Base-by-base conservation (phyloP, 2,329 filamentous ascomycete species). In the Basipetospora sp. region DNA sequence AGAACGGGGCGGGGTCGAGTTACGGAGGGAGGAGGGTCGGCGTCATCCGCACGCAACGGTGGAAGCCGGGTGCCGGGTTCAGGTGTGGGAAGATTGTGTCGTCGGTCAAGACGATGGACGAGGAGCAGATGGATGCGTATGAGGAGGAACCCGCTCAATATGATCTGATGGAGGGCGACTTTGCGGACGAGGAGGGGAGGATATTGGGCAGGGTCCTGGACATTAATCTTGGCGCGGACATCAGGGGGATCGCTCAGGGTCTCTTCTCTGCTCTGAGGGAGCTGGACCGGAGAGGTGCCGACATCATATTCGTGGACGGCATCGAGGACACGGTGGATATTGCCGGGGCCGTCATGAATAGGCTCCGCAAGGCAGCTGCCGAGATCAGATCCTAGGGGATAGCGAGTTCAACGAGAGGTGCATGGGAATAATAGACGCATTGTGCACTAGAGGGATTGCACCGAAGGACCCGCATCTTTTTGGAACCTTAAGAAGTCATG, bases 281-380 rank as follows among this genome's bases (percentile, higher is more conserved):
- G 47, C 69, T 98, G 44, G 90, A 98, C 55, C 73, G 77, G 49
- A 67, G 75, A 44, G 72, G 76, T 20, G 85, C 85, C 4, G 77
- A 90, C 52, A 67, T 80, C 15, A 94, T 98, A 37, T 82, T 87
- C 47, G 84, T 96, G 9, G 90, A 98, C 55, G 88, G 88, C 3
- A 81, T 94, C 41, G 66, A 74, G 43, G 80, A 82, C 42, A 74
- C 80, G 42, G 77, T 80, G 22, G 82, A 90, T 53, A 78, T 90
- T 47, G 85, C 86, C 15, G 83, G 84, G 17, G 90, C 82, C 17
- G 77, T 88, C 46, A 87, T 88, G 80, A 88, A 88, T 51, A 68
- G 82, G 46, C 64, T 88, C 41, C 71, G 81, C 45, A 88, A 88
- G 61, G 82, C 82, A 39, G 81, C 82, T 17, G 73, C 69, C 16